Evolutionary conservation across 768 basidiomycete species (phyloP), one percentile per base, ranked within the genome.

Genomic region (Kwoniella sp.): DNA sequence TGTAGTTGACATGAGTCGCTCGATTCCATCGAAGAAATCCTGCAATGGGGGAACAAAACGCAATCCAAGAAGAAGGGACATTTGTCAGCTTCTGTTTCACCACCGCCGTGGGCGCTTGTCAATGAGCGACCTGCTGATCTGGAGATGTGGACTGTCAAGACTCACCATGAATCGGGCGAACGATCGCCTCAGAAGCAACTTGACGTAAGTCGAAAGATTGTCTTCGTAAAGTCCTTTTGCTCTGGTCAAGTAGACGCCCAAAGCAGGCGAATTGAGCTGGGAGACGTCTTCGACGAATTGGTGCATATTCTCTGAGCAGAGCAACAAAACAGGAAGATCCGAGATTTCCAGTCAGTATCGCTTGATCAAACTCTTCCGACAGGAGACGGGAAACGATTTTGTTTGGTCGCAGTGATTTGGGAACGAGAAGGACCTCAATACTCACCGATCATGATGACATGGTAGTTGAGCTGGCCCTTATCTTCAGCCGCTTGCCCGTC

Each of bases 391-490:
- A 41, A 41, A 41, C 38, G 22, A 41, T 12, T 15, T n/a, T n/a
- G n/a, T n/a, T n/a, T n/a, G n/a, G n/a, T n/a, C n/a, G n/a, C n/a
- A n/a, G n/a, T n/a, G n/a, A n/a, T n/a, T n/a, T 50, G 28, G n/a
- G 7, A 48, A 34, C 25, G 4, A 25, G 23, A 28, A 62, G n/a
- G n/a, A n/a, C n/a, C n/a, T n/a, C 51, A 34, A 12, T 54, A 76
- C 90, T 73, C 74, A 94, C 95, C 95, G 62, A 97, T 90, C 66
- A 98, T 84, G 74, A 95, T 89, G 71, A 97, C 92, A 77, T 96
- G 93, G 70, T 92, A 96, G 80, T 97, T 97, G 58, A 98, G 85
- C 76, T 95, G 93, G 0, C 93, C 93, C 81, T 98, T 98, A 80
- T 93, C 94, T 76, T 98, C 95, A 4, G 75, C 77, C 11, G 73